Base-by-base conservation (phyloP, 2,329 filamentous ascomycete genomes). In the Phialocephala subalpina region DNA sequence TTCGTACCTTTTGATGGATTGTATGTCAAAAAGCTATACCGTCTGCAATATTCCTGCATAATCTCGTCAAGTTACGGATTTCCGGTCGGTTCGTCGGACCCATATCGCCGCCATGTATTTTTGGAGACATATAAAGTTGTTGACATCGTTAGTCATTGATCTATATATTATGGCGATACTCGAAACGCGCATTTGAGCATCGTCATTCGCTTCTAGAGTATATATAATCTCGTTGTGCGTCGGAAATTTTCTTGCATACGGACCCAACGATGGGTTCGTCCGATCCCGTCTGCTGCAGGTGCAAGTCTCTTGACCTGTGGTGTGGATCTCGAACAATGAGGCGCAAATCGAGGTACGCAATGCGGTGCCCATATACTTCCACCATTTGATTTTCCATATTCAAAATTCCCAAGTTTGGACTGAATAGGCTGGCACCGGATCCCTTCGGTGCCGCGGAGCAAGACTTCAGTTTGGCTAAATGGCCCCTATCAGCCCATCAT, bases 101-200 rank as follows among this genome's bases (percentile, higher is more conserved):
- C 18, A n/a, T n/a, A 40, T 20, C 56, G 55, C 47, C 62, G 62
- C 22, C 22, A 36, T 18, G 16, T 60, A 64, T 64, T 60, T 47
- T 64, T 64, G 38, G 56, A 59, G 29, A 22, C 62, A 63, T 16
- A n/a, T 63, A 49, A 59, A 63, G 55, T 63, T 58, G 22, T n/a
- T n/a, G 56, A 20, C 53, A 33, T 36, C 33, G 20, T 11, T 35
- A 29, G 27, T 55, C 47, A 36, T 40, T 47, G 47, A 18, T 60
- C 12, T n/a, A 22, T 49, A 36, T 60, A 64, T 20, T 55, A 27
- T 55, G 8, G 38, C 57, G 35, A 35, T 27, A 53, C 42, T 36
- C 55, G n/a, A 63, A 12, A 20, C 45, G 55, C 42, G 56, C 25
- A 29, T 20, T 53, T 18, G 25, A 49, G 25, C 25, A 14, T 53